These are phyloP conservation scores for Posidonia oceanica DNA, from an alignment of 116 monocot genomes.

Conservation along the genomic window DNA sequence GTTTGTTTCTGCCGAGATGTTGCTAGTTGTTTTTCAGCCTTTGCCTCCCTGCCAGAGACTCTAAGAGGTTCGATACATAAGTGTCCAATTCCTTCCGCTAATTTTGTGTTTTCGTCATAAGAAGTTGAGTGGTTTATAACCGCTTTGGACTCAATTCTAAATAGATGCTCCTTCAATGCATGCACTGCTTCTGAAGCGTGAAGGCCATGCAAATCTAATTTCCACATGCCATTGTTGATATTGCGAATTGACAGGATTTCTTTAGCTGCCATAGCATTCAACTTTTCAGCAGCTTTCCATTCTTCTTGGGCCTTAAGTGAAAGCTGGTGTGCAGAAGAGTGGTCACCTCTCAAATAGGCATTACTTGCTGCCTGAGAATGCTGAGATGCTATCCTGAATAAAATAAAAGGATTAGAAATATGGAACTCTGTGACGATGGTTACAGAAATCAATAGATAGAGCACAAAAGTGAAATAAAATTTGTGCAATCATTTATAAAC, in stretches of 20 bases:
- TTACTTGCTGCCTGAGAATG: conserved; percentile 78
- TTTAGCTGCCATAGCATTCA: conserved; percentile 54
- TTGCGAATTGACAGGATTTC: conserved; percentile 65
- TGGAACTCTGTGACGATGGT: too few species aligned
- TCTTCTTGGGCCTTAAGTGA: conserved; percentile 55
- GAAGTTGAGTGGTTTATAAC: conserved; percentile 15
- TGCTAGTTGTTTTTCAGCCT: conserved; percentile 8
- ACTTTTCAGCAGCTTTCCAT: conserved; percentile 48
- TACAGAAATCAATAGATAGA: too few species aligned
- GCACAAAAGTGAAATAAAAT: too few species aligned
- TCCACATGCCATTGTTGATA: conserved; percentile 58
- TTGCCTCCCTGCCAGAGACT: conserved; percentile 3
- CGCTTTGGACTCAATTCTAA: conserved; percentile 40
- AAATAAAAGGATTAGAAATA: neutral
- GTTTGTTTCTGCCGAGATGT: conserved; percentile 20
- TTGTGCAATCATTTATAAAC: too few species aligned
- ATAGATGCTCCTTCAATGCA: conserved; percentile 45
- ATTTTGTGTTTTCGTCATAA: conserved; percentile 10
- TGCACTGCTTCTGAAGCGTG: conserved; percentile 78
- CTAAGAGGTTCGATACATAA: conserved; percentile 3
- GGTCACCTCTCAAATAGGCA: conserved; percentile 74
- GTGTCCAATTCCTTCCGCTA: neutral
- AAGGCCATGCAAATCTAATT: conserved; percentile 81
- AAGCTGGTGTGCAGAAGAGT: conserved; percentile 44
- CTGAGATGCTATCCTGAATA: conserved; percentile 52